These are phyloP conservation scores for Talaromyces sp. DNA, from an alignment of 2,329 filamentous ascomycete species.

Conservation along the genomic window DNA sequence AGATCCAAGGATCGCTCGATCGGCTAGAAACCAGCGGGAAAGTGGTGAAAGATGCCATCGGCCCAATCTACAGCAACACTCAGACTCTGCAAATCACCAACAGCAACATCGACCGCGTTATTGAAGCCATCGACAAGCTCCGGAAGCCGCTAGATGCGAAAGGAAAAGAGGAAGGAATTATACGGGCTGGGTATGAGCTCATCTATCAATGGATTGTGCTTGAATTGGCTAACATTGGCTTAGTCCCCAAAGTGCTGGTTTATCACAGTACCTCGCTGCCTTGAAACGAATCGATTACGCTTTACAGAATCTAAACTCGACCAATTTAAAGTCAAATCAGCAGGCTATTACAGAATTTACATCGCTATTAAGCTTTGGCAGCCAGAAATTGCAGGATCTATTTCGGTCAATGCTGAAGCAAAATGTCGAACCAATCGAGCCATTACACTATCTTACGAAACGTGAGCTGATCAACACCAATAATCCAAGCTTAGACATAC, in stretches of 20 bases:
- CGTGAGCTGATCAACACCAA: slow-evolving; percentile 48
- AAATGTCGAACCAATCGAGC: slow-evolving; percentile 78
- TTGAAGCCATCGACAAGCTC: slow-evolving; percentile 82
- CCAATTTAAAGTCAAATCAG: slow-evolving; percentile 91
- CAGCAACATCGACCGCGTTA: slow-evolving; percentile 81
- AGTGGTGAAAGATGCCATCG: slow-evolving; percentile 86
- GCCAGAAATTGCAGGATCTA: slow-evolving; percentile 76
- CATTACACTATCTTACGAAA: slow-evolving; percentile 90
- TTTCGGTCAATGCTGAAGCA: slow-evolving; percentile 78
- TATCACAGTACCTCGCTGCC: slow-evolving; percentile 82
- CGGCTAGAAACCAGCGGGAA: slow-evolving; percentile 84
- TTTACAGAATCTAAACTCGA: slow-evolving; percentile 77
- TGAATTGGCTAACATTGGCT: slow-evolving; percentile 23
- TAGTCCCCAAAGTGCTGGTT: slow-evolving; percentile 74
- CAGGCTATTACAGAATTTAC: slow-evolving; percentile 79
- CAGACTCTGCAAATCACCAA: slow-evolving; percentile 84
- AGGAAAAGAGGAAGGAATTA: slow-evolving; percentile 85
- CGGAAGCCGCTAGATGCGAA: slow-evolving; percentile 91
- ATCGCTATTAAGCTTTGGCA: slow-evolving; percentile 73
- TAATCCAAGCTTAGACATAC: too few relatives aligned
- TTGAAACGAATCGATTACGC: slow-evolving; percentile 85
- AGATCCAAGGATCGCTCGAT: slow-evolving; percentile 84
- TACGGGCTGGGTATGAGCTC: slow-evolving; percentile 67
- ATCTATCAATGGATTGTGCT: too few relatives aligned
- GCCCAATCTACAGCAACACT: slow-evolving; percentile 89